phyloP scores from a whole-genome alignment of 2,329 filamentous ascomycete species.

The Lecanicillium sp. region DNA sequence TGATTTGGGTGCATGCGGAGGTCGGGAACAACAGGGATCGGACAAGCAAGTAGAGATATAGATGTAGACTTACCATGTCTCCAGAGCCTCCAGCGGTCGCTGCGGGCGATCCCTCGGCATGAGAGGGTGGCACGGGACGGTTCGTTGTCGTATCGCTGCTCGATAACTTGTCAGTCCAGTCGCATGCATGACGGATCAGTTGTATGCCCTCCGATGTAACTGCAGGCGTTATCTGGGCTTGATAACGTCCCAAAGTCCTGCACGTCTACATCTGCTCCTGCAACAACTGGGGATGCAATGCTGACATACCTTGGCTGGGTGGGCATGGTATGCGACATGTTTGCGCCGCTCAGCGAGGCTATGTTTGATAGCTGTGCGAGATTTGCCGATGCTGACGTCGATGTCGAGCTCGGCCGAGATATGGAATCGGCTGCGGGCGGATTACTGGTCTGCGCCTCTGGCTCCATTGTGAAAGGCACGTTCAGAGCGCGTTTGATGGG shows the following conservation, averaged over 20 bases:
- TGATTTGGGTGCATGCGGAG: not conserved
- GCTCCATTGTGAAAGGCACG: slow-evolving; percentile 32
- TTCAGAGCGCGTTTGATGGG: not conserved
- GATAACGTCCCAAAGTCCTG: too few species aligned
- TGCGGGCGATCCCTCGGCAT: slow-evolving; percentile 24
- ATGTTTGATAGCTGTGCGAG: slow-evolving; percentile 39
- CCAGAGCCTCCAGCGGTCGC: slow-evolving; percentile 31
- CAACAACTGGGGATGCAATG: slow-evolving; percentile 8
- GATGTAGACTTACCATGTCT: slow-evolving; percentile 29
- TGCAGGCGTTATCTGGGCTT: slow-evolving; percentile 8
- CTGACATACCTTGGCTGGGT: slow-evolving; percentile 38
- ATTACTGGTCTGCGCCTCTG: slow-evolving; percentile 31
- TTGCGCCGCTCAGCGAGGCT: slow-evolving; percentile 33
- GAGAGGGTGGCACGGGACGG: slow-evolving; percentile 8
- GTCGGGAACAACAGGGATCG: slow-evolving; percentile 5
- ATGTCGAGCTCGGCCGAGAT: slow-evolving; percentile 42
- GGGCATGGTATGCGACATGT: slow-evolving; percentile 14
- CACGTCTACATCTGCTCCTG: not conserved
- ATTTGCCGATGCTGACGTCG: slow-evolving; percentile 34
- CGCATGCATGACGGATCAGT: not conserved
- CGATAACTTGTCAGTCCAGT: slow-evolving; percentile 10
- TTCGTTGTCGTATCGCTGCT: slow-evolving; percentile 7
- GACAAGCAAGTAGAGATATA: slow-evolving; percentile 8
- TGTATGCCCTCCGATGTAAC: not conserved
- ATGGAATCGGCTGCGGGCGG: slow-evolving; percentile 37